These are phyloP conservation scores for Cupressus sempervirens DNA, from an alignment of 75 land plant species.

Conservation along the genomic window DNA sequence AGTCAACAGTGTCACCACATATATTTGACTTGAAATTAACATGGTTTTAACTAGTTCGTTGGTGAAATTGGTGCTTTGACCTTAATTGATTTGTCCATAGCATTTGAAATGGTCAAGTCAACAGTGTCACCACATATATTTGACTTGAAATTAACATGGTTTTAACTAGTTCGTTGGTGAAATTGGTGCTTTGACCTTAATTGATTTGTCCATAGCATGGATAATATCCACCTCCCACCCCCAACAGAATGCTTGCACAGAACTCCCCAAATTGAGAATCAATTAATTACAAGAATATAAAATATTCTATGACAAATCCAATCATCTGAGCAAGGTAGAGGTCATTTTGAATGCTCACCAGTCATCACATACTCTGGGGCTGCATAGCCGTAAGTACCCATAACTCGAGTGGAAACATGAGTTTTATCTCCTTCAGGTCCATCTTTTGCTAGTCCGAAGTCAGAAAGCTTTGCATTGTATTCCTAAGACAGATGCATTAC, in stretches of 20 bases:
- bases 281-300: neutral
- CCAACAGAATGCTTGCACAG: neutral
- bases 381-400: constrained; percentile 47
- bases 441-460: constrained; percentile 29
- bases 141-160: neutral
- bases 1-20: neutral
- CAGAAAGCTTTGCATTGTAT: constrained; percentile 27
- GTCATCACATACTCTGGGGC: constrained; percentile 56
- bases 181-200: neutral
- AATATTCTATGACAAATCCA: neutral
- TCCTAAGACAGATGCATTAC: neutral
- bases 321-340: neutral
- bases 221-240: neutral
- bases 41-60: neutral
- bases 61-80: neutral
- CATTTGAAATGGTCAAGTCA: neutral
- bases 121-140: neutral
- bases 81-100: neutral
- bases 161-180: neutral
- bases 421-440: constrained; percentile 20
- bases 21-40: neutral
- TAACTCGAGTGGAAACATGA: constrained; percentile 23
- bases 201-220: neutral
- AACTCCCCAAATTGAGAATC: neutral
- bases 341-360: constrained; percentile 18